Conservation (phyloP, 2,329 filamentous ascomycete species). For the Orbilia brochopaga region DNA sequence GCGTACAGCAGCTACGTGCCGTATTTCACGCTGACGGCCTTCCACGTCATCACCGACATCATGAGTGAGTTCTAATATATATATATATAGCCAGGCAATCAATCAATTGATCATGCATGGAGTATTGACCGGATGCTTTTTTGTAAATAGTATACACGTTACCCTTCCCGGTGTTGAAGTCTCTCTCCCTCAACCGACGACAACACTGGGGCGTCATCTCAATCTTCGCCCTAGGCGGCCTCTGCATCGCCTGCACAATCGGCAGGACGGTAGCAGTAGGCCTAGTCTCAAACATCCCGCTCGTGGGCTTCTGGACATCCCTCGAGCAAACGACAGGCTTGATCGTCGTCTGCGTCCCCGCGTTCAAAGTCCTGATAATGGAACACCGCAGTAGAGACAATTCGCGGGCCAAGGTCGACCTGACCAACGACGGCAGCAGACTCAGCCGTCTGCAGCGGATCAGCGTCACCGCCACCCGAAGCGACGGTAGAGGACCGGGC, state of each 20-base stretch:
- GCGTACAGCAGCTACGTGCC: constrained; percentile 43
- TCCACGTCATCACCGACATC: constrained; percentile 38
- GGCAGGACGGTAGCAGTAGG: constrained; percentile 43
- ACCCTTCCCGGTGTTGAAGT: constrained; percentile 33
- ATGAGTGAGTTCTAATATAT: constrained; percentile 28
- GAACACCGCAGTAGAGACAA: constrained; percentile 41
- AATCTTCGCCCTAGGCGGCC: constrained; percentile 40
- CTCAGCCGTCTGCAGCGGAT: constrained; percentile 37
- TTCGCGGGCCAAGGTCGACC: constrained; percentile 29
- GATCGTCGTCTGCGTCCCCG: constrained; percentile 36
- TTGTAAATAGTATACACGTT: constrained; percentile 30
- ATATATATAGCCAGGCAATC: background rate
- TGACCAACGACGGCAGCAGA: constrained; percentile 33
- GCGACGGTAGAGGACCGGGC: constrained; percentile 9
- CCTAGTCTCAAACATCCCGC: constrained; percentile 26
- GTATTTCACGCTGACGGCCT: constrained; percentile 40
- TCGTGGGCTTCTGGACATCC: constrained; percentile 40
- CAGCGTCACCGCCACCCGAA: constrained; percentile 25
- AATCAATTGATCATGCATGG: background rate
- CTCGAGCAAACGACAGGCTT: constrained; percentile 47
- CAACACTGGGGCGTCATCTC: constrained; percentile 48
- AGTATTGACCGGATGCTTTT: background rate
- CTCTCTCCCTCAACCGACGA: constrained; percentile 30
- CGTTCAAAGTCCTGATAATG: constrained; percentile 37
- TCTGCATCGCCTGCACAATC: constrained; percentile 43